A percentile compares a stretch with the other conserved stretches of the same genome.
These are phyloP conservation scores for Echium plantagineum DNA, from an alignment of 257 asterid genomes.

Conservation along the genomic window DNA sequence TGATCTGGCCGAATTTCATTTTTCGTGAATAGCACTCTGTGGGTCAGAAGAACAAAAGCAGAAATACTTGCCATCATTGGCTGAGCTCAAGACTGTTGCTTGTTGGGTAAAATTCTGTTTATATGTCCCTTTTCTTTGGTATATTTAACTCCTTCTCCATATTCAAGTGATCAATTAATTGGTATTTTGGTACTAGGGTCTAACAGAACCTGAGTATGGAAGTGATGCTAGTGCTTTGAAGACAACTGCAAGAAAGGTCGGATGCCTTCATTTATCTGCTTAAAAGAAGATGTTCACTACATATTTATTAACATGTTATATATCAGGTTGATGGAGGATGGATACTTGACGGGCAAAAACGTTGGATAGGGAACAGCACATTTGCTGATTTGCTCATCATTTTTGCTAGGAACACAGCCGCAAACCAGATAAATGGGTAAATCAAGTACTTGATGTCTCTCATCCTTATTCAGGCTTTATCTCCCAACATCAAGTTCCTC, in stretches of 20 bases:
- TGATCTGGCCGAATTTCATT: conserved; percentile 12
- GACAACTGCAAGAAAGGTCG: conserved; percentile 83
- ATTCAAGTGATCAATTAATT: conserved; percentile 8
- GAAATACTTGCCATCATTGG: conserved; percentile 81
- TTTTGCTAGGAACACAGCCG: conserved; percentile 65
- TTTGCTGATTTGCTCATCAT: conserved; percentile 80
- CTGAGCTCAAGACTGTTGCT: conserved; percentile 52
- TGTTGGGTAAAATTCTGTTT: conserved; percentile 67
- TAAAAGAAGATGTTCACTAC: not conserved
- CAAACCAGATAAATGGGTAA: conserved; percentile 90
- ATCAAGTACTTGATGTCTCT: not conserved
- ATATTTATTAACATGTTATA: not conserved
- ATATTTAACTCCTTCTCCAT: not conserved
- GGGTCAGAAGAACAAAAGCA: conserved; percentile 91
- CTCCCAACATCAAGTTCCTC: not conserved
- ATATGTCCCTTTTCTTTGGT: not conserved
- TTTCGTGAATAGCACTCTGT: conserved; percentile 51
- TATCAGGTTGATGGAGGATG: conserved; percentile 93
- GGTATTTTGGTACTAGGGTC: conserved; percentile 39
- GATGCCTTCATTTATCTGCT: conserved; percentile 6
- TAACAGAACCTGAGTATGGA: conserved; percentile 94
- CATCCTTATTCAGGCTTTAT: not conserved
- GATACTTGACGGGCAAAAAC: conserved; percentile 92
- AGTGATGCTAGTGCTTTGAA: conserved; percentile 90
- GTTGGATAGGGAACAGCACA: conserved; percentile 98